Conservation (phyloP, 2,329 filamentous ascomycete genomes). For the Scedosporium apiospermum region DNA sequence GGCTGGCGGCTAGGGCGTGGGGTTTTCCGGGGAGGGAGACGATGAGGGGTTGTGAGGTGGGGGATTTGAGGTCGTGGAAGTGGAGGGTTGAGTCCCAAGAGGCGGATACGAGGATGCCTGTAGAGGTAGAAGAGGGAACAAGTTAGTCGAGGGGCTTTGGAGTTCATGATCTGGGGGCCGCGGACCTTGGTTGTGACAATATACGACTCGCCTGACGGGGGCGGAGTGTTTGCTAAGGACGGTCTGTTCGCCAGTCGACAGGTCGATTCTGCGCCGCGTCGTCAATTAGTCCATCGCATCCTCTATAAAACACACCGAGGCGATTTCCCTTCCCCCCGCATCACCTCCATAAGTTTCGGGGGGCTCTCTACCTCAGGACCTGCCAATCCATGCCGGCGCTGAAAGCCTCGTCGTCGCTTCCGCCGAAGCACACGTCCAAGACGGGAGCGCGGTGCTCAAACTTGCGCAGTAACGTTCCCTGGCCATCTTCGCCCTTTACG, state of each 20-base stretch:
- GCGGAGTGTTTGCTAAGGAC: slow-evolving; percentile 69
- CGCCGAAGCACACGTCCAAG: slow-evolving; percentile 84
- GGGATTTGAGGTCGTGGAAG: slow-evolving; percentile 58
- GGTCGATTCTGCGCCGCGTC: slow-evolving; percentile 45
- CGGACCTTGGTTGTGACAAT: slow-evolving; percentile 61
- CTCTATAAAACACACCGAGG: not conserved
- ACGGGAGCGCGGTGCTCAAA: slow-evolving; percentile 79
- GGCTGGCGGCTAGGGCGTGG: slow-evolving; percentile 72
- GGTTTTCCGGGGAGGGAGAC: slow-evolving; percentile 76
- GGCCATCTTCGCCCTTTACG: slow-evolving; percentile 47
- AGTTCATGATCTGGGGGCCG: not conserved
- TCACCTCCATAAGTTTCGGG: slow-evolving; percentile 6
- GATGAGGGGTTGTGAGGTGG: slow-evolving; percentile 45
- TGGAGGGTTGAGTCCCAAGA: slow-evolving; percentile 93
- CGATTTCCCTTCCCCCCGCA: not conserved
- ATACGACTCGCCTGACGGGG: slow-evolving; percentile 76
- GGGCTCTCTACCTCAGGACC: slow-evolving; percentile 55
- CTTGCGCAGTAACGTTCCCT: slow-evolving; percentile 57
- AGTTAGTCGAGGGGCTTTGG: not conserved
- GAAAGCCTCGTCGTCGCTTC: slow-evolving; percentile 73
- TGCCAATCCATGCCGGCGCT: slow-evolving; percentile 79
- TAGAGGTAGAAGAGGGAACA: not conserved
- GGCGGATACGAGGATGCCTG: slow-evolving; percentile 71
- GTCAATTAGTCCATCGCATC: not conserved
- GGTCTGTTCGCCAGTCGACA: slow-evolving; percentile 61